Base-by-base conservation (phyloP, 2,329 filamentous ascomycete species). In the Phyllosticta citrichinensis region DNA sequence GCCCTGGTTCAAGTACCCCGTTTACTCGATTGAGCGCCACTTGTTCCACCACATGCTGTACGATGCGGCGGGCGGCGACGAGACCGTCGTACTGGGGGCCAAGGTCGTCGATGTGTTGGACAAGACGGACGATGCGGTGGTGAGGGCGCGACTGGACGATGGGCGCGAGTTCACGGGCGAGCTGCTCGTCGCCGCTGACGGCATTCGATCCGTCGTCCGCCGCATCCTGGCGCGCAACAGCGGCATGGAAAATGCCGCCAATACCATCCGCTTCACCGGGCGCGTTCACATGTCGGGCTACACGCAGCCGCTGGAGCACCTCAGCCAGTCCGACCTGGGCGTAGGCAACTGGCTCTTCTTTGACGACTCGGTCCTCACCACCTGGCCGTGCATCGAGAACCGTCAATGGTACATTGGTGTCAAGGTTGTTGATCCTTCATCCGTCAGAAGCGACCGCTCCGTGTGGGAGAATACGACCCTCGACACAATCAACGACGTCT, bases 31-130 rank as follows among this genome's bases (percentile, higher is more conserved):
- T n/a, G 58, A 63, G 33, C 62, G 62, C 50, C 61, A 62, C 20
- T 56, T 61, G 61, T 27, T 62, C 25, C 30, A 61, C 19, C 52
- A 66, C 57, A 65, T 64, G 9, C 56, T 71, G 3, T 68, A 68
- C 40, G 59, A 69, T 9, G 40, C 40, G 14, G 40, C 40, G 2
- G 40, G 40, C 40, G 40, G 40, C 40, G 40, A 19, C 40, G 40
- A 47, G 40, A 47, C 40, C 14, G 40, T 47, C 40, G 40, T 47
- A 3, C n/a, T 47, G 40, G 40, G 14, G 4, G 40, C 40, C 40
- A 47, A 47, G 40, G 40, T 47, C 3, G 40, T 47, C 40, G 40
- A 47, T 47, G 40, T 47, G 14, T 8, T 47, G 40, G 40, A 47
- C 40, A n/a, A 17, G 40, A 17, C 14, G 5, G 14, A n/a, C 14